Conservation (phyloP, 2,329 filamentous ascomycete genomes). For the Colletotrichum sp. region DNA sequence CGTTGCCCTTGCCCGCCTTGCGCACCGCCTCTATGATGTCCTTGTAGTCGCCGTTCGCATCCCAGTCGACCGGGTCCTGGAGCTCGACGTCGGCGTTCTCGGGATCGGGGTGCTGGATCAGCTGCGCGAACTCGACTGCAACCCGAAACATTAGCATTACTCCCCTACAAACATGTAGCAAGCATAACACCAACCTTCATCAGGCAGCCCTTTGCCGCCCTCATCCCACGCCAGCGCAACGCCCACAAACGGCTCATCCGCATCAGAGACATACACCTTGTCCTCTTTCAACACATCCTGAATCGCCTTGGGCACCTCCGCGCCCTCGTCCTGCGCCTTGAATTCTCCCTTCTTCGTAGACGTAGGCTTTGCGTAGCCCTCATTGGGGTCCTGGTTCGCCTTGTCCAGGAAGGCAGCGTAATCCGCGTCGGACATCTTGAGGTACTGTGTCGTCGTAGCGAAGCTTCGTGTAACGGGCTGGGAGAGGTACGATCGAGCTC, state of each 20-base stretch:
- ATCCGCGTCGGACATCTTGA: slow-evolving; percentile 76
- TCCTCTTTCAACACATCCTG: slow-evolving; percentile 54
- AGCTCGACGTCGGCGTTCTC: slow-evolving; percentile 66
- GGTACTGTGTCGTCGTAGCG: slow-evolving; percentile 26
- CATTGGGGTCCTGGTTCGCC: slow-evolving; percentile 79
- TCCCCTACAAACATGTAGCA: too few species aligned
- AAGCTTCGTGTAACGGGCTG: background rate
- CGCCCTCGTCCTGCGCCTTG: slow-evolving; percentile 57
- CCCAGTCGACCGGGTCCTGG: slow-evolving; percentile 74
- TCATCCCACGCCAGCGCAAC: slow-evolving; percentile 70
- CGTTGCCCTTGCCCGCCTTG: slow-evolving; percentile 64
- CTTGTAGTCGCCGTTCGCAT: slow-evolving; percentile 72
- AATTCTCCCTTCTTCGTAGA: slow-evolving; percentile 39
- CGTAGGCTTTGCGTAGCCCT: slow-evolving; percentile 48
- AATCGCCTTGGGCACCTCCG: slow-evolving; percentile 65
- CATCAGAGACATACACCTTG: slow-evolving; percentile 77
- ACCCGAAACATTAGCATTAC: background rate
- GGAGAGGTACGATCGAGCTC: background rate
- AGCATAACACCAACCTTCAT: slow-evolving; percentile 54
- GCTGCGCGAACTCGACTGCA: slow-evolving; percentile 63
- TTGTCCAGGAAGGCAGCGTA: slow-evolving; percentile 88
- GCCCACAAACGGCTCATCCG: slow-evolving; percentile 84
- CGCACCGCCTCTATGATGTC: slow-evolving; percentile 72
- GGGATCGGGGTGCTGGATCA: slow-evolving; percentile 65
- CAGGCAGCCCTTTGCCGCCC: slow-evolving; percentile 56